Evolutionary conservation across 2,329 filamentous ascomycete genomes (phyloP), one percentile per base, ranked within the genome.

Genomic region (Epichloe baconii): DNA sequence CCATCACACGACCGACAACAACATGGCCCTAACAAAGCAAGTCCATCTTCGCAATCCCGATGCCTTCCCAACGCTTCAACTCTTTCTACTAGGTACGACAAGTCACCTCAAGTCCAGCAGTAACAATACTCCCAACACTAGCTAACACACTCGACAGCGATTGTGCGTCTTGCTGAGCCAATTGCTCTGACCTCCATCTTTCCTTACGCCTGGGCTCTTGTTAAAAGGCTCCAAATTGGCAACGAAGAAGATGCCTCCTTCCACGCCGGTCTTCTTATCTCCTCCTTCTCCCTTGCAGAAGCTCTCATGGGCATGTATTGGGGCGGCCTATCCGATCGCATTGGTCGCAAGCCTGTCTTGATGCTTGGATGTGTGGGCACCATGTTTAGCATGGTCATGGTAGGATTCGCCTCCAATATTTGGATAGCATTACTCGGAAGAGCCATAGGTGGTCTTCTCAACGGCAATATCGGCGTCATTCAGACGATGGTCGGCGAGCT

Each of bases 131-230:
- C 41, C 34, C 21, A 6, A 36, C 10, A 3, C 3, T 19, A 37
- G 47, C 57, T 63, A 52, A 62, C 55, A 35, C 37, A 19, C 55
- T 40, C 4, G 5, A 15, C 52, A 95, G 89, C 88, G 66, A 88
- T 95, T 74, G 90, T 94, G 64, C 88, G 90, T 56, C 80, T 96
- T 58, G 87, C 89, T 49, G 90, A 96, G 68, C 90, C 90, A 21
- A 91, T 96, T 60, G 89, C 90, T 48, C 78, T 96, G 56, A 95
- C 89, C 1, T 93, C 87, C 62, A 93, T 95, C 67, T 94, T 91
- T 61, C 90, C 90, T 19, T 96, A 95, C 67, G 87, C 87, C 54
- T 94, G 86, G 85, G 78, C 85, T 54, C 81, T 91, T 58, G 83
- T 91, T 58, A 86, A 86, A 67, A 76, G 81, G 59, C 88, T 88